Evolutionary conservation across 2,329 filamentous ascomycete species (phyloP), one percentile per base, ranked within the genome.

Genomic region (Pseudodiploospora longispora): DNA sequence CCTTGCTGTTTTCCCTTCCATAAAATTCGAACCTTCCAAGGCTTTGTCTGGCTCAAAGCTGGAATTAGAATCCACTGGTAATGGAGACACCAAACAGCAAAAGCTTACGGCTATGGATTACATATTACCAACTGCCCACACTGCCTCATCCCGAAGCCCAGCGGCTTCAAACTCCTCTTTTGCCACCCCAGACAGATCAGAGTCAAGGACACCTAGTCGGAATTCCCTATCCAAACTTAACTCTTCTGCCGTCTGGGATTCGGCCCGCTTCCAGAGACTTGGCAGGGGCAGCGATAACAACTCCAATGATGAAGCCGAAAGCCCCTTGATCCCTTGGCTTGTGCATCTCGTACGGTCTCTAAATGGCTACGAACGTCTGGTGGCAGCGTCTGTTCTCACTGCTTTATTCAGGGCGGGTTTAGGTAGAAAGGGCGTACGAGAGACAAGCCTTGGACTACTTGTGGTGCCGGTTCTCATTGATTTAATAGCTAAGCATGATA

Each of bases 321-420:
- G 78, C 47, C 77, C 82, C 3, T 65, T 90, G 19, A 72, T 90
- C 34, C 79, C 85, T 1, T 90, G 85, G 81, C 72, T 93, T 12
- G 75, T 91, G 37, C 70, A 76, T 40, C 61, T 85, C 37, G 71
- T 80, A 38, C 74, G 85, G 51, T 71, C 75, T 10, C 71, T 75
- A 27, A 62, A 65, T 38, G 77, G 78, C 29, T 67, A 77, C 49
- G 75, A 80, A 44, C 73, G 83, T 19, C 64, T 89, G 40, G 80
- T 83, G 70, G 84, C 85, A 30, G 78, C 82, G 6, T 79, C 78
- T 30, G 69, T 91, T 6, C 69, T 89, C 36, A 79, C 84, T 1
- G 77, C 79, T 19, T 68, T 91, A 10, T 85, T 83, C 61, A 82
- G 80, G 53, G 72, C 82, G 9, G 81, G 81, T 1, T 72, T 87